Evolutionary conservation across 2,329 filamentous ascomycete species (phyloP).

Genomic region (Fusarium sp.): DNA sequence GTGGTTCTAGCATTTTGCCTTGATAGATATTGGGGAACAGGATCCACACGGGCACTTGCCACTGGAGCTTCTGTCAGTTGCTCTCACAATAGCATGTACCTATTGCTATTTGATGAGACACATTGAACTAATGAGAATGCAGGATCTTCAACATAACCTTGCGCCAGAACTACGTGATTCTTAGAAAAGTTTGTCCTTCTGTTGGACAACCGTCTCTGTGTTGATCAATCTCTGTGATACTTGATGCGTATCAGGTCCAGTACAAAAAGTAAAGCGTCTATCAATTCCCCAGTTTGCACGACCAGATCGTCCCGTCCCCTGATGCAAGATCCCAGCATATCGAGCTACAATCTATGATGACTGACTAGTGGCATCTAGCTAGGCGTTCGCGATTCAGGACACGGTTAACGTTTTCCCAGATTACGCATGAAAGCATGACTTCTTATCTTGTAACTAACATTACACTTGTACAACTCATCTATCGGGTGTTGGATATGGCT

Average conservation of each 20-base stretch:
- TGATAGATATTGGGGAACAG: background rate
- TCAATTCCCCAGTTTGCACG: conserved; percentile 26
- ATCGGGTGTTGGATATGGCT: background rate
- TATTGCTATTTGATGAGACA: background rate
- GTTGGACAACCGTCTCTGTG: background rate
- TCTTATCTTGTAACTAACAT: conserved; percentile 11
- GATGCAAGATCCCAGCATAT: conserved; percentile 38
- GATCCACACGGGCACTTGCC: background rate
- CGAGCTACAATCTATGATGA: conserved; percentile 25
- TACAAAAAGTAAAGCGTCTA: conserved; percentile 23
- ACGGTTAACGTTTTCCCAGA: conserved; percentile 31
- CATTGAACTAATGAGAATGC: background rate
- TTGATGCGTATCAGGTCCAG: conserved; percentile 13
- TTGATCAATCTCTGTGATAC: conserved; percentile 21
- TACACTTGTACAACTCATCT: conserved; percentile 4
- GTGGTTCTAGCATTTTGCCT: background rate
- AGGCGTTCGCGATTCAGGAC: conserved; percentile 13
- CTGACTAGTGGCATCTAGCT: conserved; percentile 7
- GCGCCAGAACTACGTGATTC: background rate
- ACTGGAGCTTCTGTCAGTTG: background rate
- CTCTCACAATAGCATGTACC: background rate
- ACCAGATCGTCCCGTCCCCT: conserved; percentile 41
- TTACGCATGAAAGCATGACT: conserved; percentile 17
- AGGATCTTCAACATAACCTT: background rate
- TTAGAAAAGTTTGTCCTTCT: background rate